A percentile compares a stretch with the other conserved stretches of the same genome.
Conservation (phyloP, 306 rosid genomes). For the Fragaria iinumae region DNA sequence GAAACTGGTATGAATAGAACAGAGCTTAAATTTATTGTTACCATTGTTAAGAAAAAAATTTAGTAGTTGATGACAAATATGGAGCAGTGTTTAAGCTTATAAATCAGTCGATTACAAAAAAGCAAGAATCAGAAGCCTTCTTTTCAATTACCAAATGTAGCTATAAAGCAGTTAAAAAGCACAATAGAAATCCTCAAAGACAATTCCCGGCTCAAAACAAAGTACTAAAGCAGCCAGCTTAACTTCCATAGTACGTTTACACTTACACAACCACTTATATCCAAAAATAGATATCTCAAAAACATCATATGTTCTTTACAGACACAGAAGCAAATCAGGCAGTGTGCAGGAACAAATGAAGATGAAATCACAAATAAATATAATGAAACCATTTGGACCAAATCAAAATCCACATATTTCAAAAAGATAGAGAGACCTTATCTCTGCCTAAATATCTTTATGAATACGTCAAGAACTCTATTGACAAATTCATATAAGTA, state of each 20-base stretch:
- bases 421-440: not conserved
- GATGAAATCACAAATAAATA: not conserved
- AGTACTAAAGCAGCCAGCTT: no score
- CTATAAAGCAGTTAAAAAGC: no score
- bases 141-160: not conserved
- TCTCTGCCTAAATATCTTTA: not conserved
- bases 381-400: not conserved
- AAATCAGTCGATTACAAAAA: not conserved
- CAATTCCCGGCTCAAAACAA: not conserved
- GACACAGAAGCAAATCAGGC: conserved; percentile 2
- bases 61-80: not conserved
- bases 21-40: not conserved
- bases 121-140: not conserved
- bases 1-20: not conserved
- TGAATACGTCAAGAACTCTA: not conserved
- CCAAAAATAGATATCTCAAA: not conserved
- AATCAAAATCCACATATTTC: not conserved
- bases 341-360: not conserved
- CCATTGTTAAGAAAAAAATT: not conserved
- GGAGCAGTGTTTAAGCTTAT: not conserved
- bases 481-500: not conserved
- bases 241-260: not conserved
- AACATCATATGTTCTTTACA: not conserved
- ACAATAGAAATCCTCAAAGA: not conserved
- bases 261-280: not conserved